Evolutionary conservation across 169 alveolate genomes (phyloP), one percentile per base, ranked within the genome.

Genomic region (Cyclospora cayetanensis): DNA sequence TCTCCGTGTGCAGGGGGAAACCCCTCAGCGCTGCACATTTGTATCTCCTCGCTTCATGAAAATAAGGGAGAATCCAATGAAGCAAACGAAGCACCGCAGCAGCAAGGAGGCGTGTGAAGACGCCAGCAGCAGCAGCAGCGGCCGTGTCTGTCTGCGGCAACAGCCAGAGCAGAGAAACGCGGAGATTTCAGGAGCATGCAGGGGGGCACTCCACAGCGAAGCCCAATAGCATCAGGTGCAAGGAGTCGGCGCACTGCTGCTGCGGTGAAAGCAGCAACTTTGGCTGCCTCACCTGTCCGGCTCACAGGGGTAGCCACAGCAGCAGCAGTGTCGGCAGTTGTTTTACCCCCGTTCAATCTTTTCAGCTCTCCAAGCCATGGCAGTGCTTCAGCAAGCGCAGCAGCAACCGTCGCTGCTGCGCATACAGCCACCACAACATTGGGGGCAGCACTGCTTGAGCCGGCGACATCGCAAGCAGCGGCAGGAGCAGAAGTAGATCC

Each of bases 131-230:
- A 5, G 39, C 77, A 5, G 42, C 77, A 11, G 77, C 83, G n/a
- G 34, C 83, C 11, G 5, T 53, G 39, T 11, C 83, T 12, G 83
- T 53, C 83, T 37, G 42, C 55, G 22, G 55, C 55, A 70, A 9
- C 7, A 11, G 18, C 83, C 11, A 27, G 37, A 70, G 53, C 83
- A 12, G 55, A 27, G n/a, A 53, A n/a, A n/a, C n/a, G n/a, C n/a
- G n/a, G n/a, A n/a, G n/a, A n/a, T n/a, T n/a, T n/a, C 60, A 70
- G 55, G 68, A 76, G 87, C 66, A 76, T 76, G 87, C 87, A 76
- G 68, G 68, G 35, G 68, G 68, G 35, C 46, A 76, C 68, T 29
- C 87, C 87, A 0, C 87, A 76, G 87, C 53, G 70, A 12, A 76
- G 87, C 87, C 87, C 66, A 4, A 25, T 42, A 76, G 68, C 87